Percentiles rank a stretch among this genome's conserved stretches.
Evolutionary conservation across 495 filamentous ascomycete genomes (phyloP).

Genomic region (Xylaria grammica): DNA sequence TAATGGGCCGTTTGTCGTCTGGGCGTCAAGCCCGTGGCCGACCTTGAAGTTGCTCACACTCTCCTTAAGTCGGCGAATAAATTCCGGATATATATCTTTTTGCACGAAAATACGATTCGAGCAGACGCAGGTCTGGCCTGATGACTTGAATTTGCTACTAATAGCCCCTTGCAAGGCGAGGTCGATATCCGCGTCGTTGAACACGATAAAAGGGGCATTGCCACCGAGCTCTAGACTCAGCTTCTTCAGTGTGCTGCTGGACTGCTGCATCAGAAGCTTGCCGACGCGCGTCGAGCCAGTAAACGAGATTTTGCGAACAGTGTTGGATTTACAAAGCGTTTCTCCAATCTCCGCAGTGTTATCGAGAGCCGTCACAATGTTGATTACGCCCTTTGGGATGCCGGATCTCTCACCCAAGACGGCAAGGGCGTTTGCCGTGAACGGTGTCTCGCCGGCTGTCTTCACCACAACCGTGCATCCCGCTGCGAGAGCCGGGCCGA

Average conservation of each 20-base stretch:
- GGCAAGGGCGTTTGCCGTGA: slow-evolving; percentile 59
- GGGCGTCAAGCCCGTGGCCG: no score
- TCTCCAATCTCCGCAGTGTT: slow-evolving; percentile 59
- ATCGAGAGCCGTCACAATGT: slow-evolving; percentile 56
- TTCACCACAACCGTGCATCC: slow-evolving; percentile 59
- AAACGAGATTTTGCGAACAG: slow-evolving; percentile 60
- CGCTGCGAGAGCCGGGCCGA: slow-evolving; percentile 54
- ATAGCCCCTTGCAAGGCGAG: not conserved
- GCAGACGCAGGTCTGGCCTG: no score
- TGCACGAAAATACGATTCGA: no score
- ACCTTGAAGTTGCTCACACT: no score
- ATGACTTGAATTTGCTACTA: no score
- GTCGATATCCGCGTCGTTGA: slow-evolving; percentile 72
- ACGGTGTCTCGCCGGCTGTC: slow-evolving; percentile 53
- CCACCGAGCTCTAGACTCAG: slow-evolving; percentile 84
- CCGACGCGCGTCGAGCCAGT: slow-evolving; percentile 59
- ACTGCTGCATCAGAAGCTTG: slow-evolving; percentile 45
- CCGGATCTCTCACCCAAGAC: slow-evolving; percentile 58
- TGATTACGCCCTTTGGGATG: slow-evolving; percentile 62
- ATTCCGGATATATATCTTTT: no score
- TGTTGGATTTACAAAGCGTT: slow-evolving; percentile 55
- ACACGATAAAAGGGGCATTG: slow-evolving; percentile 73
- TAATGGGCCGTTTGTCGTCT: no score
- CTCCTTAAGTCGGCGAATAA: no score
- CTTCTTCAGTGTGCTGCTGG: slow-evolving; percentile 64